Evolutionary conservation across 208 protist genomes (phyloP), one percentile per base, ranked within the genome.

Genomic region (Blechomonas ayalai): DNA sequence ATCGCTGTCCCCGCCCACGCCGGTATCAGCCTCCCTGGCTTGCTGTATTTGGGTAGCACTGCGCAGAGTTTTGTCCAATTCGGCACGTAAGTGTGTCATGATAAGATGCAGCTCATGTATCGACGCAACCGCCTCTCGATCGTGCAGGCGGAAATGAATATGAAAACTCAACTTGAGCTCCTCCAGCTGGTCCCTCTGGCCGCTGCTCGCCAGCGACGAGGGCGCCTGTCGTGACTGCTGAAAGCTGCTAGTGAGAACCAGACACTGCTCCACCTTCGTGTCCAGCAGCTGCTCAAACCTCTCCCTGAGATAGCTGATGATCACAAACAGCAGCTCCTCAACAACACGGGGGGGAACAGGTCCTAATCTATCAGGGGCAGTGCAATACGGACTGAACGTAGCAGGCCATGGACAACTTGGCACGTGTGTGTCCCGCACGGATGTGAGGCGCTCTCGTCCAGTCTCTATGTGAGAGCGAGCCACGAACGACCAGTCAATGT

Each of bases 401-500:
- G n/a, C n/a, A n/a, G n/a, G n/a, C n/a, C n/a, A n/a, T n/a, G n/a
- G n/a, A n/a, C n/a, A n/a, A n/a, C n/a, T n/a, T n/a, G n/a, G n/a
- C n/a, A n/a, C n/a, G n/a, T n/a, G n/a, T n/a, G n/a, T n/a, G n/a
- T n/a, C n/a, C n/a, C n/a, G n/a, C n/a, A n/a, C n/a, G n/a, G n/a
- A n/a, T n/a, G n/a, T n/a, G n/a, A n/a, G n/a, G n/a, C n/a, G n/a
- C n/a, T n/a, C n/a, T n/a, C n/a, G n/a, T n/a, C n/a, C n/a, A n/a
- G n/a, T n/a, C n/a, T n/a, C n/a, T n/a, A n/a, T n/a, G n/a, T n/a
- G n/a, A n/a, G n/a, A n/a, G n/a, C n/a, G n/a, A n/a, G n/a, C n/a
- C n/a, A n/a, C n/a, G n/a, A n/a, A n/a, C n/a, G n/a, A n/a, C n/a
- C 68, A 79, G 59, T 93, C 84, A 28, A 93, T 59, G 47, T 93